Evolutionary conservation across 1,139 yeast genomes (phyloP).

Genomic region (Blastobotrys proliferans): DNA sequence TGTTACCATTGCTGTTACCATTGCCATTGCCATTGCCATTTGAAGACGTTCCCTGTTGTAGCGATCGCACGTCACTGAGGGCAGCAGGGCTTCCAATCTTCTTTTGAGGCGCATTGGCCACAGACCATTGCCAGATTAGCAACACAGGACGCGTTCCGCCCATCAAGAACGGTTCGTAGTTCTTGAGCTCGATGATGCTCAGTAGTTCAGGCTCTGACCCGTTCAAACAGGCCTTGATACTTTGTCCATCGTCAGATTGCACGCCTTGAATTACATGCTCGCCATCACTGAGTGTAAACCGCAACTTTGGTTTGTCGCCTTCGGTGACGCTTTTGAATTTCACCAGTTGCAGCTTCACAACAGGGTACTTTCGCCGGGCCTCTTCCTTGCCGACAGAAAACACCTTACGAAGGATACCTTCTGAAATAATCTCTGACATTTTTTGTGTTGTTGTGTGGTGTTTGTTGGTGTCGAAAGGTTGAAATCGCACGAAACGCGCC

Average conservation of each 20-base stretch:
- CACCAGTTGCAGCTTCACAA: conserved; percentile 13
- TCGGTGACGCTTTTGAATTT: conserved; percentile 16
- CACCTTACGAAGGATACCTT: conserved; percentile 1
- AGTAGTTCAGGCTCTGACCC: conserved; percentile 1
- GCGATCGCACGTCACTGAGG: conserved; percentile 7
- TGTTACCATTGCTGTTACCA: not conserved
- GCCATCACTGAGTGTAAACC: conserved; percentile 22
- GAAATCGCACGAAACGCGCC: not conserved
- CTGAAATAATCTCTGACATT: not conserved
- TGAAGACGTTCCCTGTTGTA: too few species aligned
- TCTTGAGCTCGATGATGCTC: conserved; percentile 11
- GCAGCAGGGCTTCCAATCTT: conserved; percentile 13
- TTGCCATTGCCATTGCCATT: too few species aligned
- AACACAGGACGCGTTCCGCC: conserved; percentile 15
- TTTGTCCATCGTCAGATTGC: conserved; percentile 11
- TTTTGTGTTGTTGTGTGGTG: not conserved
- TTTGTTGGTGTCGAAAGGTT: not conserved
- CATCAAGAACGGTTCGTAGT: conserved; percentile 18
- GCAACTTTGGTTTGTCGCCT: conserved; percentile 17
- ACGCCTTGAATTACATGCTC: conserved; percentile 18
- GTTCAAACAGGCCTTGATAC: conserved; percentile 8
- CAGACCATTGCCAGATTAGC: conserved; percentile 13
- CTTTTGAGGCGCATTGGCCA: conserved; percentile 4
- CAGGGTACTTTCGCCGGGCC: conserved; percentile 11
- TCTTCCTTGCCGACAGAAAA: conserved; percentile 4